Base-by-base conservation (phyloP, 2,329 filamentous ascomycete genomes). In the Colletotrichum graminicola region DNA sequence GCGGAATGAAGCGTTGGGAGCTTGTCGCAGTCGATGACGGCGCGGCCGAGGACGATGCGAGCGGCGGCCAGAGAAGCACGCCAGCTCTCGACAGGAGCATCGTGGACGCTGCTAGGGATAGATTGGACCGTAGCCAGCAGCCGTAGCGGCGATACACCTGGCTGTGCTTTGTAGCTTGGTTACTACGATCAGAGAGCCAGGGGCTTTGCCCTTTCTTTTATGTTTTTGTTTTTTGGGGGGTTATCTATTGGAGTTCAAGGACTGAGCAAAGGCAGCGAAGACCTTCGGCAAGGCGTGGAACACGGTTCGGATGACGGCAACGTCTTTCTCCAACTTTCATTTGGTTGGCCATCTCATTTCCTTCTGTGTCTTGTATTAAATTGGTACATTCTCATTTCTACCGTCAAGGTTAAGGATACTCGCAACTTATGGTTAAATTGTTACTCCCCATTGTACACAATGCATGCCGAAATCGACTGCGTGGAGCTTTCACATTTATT, bases 1-100 rank as follows among this genome's bases (percentile, higher is more conserved):
- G 84, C n/a, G 87, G 85, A 34, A 88, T 88, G 75, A 84, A 81
- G 71, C 84, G 81, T 66, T 89, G 85, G 84, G 83, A 85, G 47
- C 81, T 89, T 2, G 79, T 85, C 2, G 80, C 82, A 0, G 78
- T 84, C 0, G 76, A 78, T 8, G 80, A 80, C 21, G 75, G 76
- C 23, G 75, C 74, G 29, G 61, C 67, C 1, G 60, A 74, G 57
- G 65, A 75, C 3, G 63, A 75, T 54, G 43, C 61, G 21, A 18
- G 56, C 3, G 51, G 72, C 10, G 32, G 34, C 49, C 60, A 67
- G 16, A 63, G 65, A n/a, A 77, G 75, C 67, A 79, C 77, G 1
- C 77, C 79, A 2, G 74, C 73, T 5, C 74, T 81, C 26, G 77
- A 79, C 41, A 74, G 73, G 54, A 77, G 77, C 43, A 74, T 78